Conservation (phyloP, 768 basidiomycete species). For the Kwoniella dendrophila region DNA sequence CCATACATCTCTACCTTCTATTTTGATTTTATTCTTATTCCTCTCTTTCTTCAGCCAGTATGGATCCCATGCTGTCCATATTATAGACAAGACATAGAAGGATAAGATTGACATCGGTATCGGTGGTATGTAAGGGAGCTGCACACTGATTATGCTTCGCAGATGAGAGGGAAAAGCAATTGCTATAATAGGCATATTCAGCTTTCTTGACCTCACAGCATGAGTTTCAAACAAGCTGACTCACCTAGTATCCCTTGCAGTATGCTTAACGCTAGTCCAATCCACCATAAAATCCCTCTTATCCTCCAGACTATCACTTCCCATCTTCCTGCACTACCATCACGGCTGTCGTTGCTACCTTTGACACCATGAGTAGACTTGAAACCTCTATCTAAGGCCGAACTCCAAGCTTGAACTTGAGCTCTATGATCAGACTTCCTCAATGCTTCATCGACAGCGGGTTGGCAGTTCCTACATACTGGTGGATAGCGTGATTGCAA, state of each 20-base stretch:
- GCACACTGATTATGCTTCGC: background rate
- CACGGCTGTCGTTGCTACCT: constrained; percentile 52
- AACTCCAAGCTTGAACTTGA: constrained; percentile 67
- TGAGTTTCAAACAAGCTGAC: constrained; percentile 28
- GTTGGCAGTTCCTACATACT: constrained; percentile 74
- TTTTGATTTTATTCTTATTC: constrained; percentile 18
- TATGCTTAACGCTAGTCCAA: constrained; percentile 60
- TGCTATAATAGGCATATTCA: background rate
- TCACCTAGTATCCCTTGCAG: constrained; percentile 61
- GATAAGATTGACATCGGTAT: constrained; percentile 54
- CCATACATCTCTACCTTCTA: constrained; percentile 41
- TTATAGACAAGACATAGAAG: constrained; percentile 64
- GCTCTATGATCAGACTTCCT: constrained; percentile 78
- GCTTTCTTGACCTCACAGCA: constrained; percentile 1
- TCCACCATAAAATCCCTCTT: constrained; percentile 69
- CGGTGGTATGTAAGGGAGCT: background rate
- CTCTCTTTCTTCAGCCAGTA: constrained; percentile 63
- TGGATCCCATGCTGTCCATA: constrained; percentile 86
- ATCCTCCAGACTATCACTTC: constrained; percentile 70
- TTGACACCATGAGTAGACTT: background rate
- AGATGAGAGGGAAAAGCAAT: constrained; percentile 1
- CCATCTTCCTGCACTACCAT: constrained; percentile 7
- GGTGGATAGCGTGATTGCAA: constrained; percentile 83
- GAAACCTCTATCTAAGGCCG: constrained; percentile 68
- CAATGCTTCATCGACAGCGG: constrained; percentile 80